phyloP scores from a whole-genome alignment of 192 early-diverging fungal species.

The Polychytrium aggregatum region DNA sequence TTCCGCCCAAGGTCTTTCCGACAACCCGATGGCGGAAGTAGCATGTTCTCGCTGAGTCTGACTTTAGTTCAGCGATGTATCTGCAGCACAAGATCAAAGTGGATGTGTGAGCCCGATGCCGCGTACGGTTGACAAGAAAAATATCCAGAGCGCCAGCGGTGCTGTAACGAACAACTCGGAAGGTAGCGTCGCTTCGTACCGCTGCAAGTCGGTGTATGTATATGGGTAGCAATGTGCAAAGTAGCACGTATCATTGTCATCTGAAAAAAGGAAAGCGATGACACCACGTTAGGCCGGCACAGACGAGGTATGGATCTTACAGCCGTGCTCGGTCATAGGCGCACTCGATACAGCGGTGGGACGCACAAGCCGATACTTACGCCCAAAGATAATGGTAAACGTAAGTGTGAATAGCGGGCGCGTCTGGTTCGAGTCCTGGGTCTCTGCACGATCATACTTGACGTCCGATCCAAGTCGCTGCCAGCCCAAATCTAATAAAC shows the following conservation, averaged over 20 bases:
- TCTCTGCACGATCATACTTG: slow-evolving; percentile 11
- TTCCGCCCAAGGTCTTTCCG: slow-evolving; percentile 19
- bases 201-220: slow-evolving; percentile 28
- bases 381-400: slow-evolving; percentile 15
- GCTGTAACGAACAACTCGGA: too few species aligned
- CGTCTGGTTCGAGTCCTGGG: slow-evolving; percentile 1
- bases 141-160: too few species aligned
- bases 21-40: slow-evolving; percentile 23
- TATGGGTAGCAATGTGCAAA: slow-evolving; percentile 36
- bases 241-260: slow-evolving; percentile 20
- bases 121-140: too few species aligned
- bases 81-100: too few species aligned
- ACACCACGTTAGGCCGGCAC: too few species aligned
- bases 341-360: too few species aligned
- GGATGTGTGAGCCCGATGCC: background rate
- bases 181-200: slow-evolving; percentile 6
- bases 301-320: too few species aligned
- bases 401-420: slow-evolving; percentile 12
- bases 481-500: slow-evolving; percentile 32
- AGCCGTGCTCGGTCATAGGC: too few species aligned
- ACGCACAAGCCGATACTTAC: background rate
- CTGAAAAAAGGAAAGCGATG: too few species aligned
- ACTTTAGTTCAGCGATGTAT: slow-evolving; percentile 10
- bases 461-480: slow-evolving; percentile 21
- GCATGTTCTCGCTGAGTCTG: slow-evolving; percentile 2